Evolutionary conservation across 1,284 basidiomycete species (phyloP).

Genomic region (Chalciporus sp.): DNA sequence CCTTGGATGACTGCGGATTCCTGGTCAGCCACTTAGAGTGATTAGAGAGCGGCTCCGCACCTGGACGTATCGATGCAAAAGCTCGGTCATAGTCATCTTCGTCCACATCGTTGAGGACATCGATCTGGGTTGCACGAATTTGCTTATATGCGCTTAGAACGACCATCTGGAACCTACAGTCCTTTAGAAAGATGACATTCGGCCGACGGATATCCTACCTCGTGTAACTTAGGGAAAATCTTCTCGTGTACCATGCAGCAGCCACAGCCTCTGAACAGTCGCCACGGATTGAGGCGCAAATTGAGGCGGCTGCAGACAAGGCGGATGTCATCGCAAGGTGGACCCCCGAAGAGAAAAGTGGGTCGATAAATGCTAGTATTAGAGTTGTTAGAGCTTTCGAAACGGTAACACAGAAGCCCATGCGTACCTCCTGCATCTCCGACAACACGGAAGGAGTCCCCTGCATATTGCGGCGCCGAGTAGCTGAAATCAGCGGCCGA

Average conservation of each 20-base stretch:
- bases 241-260: constrained; percentile 49
- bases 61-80: constrained; percentile 55
- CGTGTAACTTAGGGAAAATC: constrained; percentile 58
- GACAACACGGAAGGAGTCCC: constrained; percentile 58
- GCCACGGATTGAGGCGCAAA: constrained; percentile 53
- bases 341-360: constrained; percentile 64
- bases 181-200: not conserved
- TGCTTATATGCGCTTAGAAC: constrained; percentile 68
- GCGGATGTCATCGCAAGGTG: constrained; percentile 63
- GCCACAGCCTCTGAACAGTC: constrained; percentile 53
- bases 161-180: constrained; percentile 58
- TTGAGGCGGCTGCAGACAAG: constrained; percentile 55
- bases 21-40: not conserved
- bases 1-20: constrained; percentile 52
- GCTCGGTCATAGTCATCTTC: constrained; percentile 63
- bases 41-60: constrained; percentile 31
- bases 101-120: constrained; percentile 54
- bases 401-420: not conserved
- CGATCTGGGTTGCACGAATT: constrained; percentile 50
- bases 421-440: constrained; percentile 71
- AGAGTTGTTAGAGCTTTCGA: constrained; percentile 1
- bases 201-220: constrained; percentile 35
- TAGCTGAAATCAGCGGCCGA: constrained; percentile 71
- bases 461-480: constrained; percentile 63
- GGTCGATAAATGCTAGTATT: constrained; percentile 61